These are phyloP conservation scores for Ustilago vetiveriae DNA, from an alignment of 1,284 basidiomycete species.

Conservation along the genomic window DNA sequence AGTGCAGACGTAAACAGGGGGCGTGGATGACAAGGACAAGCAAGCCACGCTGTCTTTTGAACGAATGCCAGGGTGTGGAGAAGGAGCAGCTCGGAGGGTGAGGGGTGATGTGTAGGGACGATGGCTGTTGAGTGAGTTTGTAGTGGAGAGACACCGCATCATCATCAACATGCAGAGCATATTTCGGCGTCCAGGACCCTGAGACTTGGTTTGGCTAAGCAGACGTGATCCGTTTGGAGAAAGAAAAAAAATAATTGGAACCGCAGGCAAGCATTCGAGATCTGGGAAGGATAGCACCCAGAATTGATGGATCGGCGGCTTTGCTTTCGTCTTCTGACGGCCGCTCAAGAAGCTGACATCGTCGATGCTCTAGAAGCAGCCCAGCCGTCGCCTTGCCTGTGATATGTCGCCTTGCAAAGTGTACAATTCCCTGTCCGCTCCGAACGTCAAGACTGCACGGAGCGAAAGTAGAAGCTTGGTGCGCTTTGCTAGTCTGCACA, in stretches of 20 bases:
- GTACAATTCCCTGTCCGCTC: too few relatives aligned
- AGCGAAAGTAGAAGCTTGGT: too few relatives aligned
- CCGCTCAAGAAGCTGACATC: too few relatives aligned
- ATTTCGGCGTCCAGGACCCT: too few relatives aligned
- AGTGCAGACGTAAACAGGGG: neutral
- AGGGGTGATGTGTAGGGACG: neutral
- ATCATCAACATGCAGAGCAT: constrained; percentile 4
- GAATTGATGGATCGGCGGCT: constrained; percentile 28
- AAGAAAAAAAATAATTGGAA: too few relatives aligned
- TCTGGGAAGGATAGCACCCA: constrained; percentile 13
- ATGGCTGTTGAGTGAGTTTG: neutral
- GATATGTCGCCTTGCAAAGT: too few relatives aligned
- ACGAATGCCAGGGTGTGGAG: neutral
- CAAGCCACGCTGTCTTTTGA: neutral
- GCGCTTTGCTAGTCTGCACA: too few relatives aligned
- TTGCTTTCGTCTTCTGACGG: too few relatives aligned
- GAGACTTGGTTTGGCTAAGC: constrained; percentile 21
- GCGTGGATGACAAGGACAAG: neutral
- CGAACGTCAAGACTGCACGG: too few relatives aligned
- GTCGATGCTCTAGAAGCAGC: too few relatives aligned
- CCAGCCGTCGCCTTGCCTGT: too few relatives aligned
- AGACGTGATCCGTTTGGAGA: neutral
- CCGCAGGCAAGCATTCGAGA: too few relatives aligned
- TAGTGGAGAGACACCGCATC: constrained; percentile 1
- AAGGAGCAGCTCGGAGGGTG: neutral